These are phyloP conservation scores for Cystobasidium onofrii DNA, from an alignment of 768 basidiomycete species.

Conservation along the genomic window DNA sequence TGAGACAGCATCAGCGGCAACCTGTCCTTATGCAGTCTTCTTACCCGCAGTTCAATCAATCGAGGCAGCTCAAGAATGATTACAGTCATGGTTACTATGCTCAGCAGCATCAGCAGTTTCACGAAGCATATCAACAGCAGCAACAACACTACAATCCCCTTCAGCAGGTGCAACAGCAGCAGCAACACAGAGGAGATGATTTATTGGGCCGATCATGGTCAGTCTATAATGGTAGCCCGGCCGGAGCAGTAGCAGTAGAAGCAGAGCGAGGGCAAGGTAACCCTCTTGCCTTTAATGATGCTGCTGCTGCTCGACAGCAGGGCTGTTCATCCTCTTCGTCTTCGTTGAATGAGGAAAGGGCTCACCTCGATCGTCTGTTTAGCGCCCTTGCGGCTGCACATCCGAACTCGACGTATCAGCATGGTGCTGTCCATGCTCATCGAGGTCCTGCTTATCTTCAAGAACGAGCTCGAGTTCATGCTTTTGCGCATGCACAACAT, in stretches of 20 bases:
- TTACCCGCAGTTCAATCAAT: not conserved
- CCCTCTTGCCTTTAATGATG: no score
- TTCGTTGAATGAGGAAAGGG: constrained; percentile 1
- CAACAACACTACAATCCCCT: not conserved
- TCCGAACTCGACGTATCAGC: not conserved
- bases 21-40: not conserved
- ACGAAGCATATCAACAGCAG: not conserved
- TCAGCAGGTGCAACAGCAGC: not conserved
- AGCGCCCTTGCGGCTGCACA: constrained; percentile 15
- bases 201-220: not conserved
- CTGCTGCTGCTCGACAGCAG: not conserved
- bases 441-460: not conserved
- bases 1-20: no score
- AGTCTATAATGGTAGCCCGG: not conserved
- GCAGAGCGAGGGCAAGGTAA: no score
- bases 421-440: not conserved
- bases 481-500: not conserved
- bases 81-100: not conserved
- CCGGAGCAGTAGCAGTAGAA: not conserved
- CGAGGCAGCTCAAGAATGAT: not conserved
- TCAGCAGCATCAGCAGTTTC: not conserved
- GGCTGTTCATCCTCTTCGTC: not conserved
- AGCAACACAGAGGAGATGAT: not conserved
- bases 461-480: not conserved
- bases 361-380: constrained; percentile 33